Conservation (phyloP, 2,329 filamentous ascomycete species). For the Aureobasidium sp. region DNA sequence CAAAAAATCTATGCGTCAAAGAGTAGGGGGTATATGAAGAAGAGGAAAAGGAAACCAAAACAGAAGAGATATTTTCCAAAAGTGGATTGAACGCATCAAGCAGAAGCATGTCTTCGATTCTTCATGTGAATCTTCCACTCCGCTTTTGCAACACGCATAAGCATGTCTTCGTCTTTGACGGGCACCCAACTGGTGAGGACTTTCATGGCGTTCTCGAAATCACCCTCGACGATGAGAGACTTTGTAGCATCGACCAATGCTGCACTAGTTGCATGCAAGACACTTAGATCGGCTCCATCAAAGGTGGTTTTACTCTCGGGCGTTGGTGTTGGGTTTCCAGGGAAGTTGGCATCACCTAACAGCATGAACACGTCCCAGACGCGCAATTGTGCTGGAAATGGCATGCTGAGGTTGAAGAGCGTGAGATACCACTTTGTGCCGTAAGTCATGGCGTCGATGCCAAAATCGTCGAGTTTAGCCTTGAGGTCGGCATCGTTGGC, state of each 20-base stretch:
- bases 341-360: slow-evolving; percentile 59
- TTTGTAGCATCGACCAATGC: slow-evolving; percentile 86
- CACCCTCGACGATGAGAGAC: slow-evolving; percentile 81
- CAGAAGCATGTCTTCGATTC: slow-evolving; percentile 21
- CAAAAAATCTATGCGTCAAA: not conserved
- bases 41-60: not conserved
- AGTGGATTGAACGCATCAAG: not conserved
- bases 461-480: slow-evolving; percentile 70
- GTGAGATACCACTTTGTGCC: slow-evolving; percentile 97
- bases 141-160: slow-evolving; percentile 82
- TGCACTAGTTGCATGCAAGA: slow-evolving; percentile 82
- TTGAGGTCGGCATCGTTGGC: slow-evolving; percentile 43
- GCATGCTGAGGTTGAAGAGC: slow-evolving; percentile 93
- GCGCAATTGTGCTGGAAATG: slow-evolving; percentile 85
- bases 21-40: not conserved
- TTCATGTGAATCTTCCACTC: slow-evolving; percentile 72
- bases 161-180: slow-evolving; percentile 83
- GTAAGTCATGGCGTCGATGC: slow-evolving; percentile 83
- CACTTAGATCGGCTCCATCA: slow-evolving; percentile 64
- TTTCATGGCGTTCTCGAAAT: slow-evolving; percentile 98
- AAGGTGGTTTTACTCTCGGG: slow-evolving; percentile 23
- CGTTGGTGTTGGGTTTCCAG: slow-evolving; percentile 5
- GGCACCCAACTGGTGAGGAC: slow-evolving; percentile 89
- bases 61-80: not conserved
- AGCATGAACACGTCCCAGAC: slow-evolving; percentile 99